Base-by-base conservation (phyloP, 768 basidiomycete genomes). In the Russula sp. region DNA sequence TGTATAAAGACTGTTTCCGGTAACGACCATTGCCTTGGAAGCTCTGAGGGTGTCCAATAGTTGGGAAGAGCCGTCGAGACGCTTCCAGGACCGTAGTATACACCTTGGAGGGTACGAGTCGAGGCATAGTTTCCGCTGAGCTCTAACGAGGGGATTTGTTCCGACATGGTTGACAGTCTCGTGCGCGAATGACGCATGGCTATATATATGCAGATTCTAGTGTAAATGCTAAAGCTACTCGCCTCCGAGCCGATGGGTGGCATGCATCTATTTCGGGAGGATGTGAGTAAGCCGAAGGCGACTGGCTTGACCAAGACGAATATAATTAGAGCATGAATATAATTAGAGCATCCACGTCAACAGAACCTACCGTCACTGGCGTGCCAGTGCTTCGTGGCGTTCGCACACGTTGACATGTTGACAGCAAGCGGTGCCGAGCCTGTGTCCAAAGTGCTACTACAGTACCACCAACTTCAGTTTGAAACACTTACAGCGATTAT, bases 71-170 rank as follows among this genome's bases (percentile, higher is more conserved):
- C 86, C 0, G 82, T 85, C 56, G 72, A 76, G 42, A 84, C 73
- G 40, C 80, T 85, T 32, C 88, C 88, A 50, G 89, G 87, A 3
- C 90, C 90, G 71, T 89, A 92, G 70, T 84, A 81, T 18, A 92
- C 76, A 22, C 81, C 82, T 64, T 86, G 85, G 64, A 92, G 77
- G 1, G 86, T 84, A 68, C 87, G 83, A 0, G 83, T 84, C 78
- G 83, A 89, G 26, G 80, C 77, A 71, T 91, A 92, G 24, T 76
- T 84, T 22, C 90, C 90, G 48, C 77, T 72, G 40, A 80, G 67
- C 38, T 72, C 60, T 18, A 63, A 62, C n/a, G 68, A 67, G 9
- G 20, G 20, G 46, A 9, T 30, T 38, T 68, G 54, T 46, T 42
- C 51, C 9, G 65, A 22, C 63, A 67, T 59, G 48, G 16, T 18